Conservation (phyloP, 495 filamentous ascomycete genomes). For the Polyplosphaeria fusca region DNA sequence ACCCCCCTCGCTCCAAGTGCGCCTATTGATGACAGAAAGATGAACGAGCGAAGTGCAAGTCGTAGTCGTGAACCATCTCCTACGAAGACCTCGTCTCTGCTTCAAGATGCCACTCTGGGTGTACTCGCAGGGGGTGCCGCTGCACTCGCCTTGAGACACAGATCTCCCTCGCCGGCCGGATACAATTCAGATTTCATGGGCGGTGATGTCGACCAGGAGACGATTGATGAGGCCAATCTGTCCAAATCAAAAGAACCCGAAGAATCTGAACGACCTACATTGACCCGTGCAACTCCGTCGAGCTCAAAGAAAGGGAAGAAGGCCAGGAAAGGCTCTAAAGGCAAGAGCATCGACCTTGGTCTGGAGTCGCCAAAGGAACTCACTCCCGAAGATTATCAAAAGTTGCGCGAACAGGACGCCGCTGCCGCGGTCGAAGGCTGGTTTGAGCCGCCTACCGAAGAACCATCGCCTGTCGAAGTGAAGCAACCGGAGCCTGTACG, state of each 20-base stretch:
- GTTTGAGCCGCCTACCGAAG: conserved; percentile 15
- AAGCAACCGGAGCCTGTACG: background rate
- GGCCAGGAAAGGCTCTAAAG: conserved; percentile 30
- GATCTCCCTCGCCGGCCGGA: conserved; percentile 12
- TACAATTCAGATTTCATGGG: conserved; percentile 31
- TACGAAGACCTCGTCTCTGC: conserved; percentile 10
- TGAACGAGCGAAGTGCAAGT: background rate
- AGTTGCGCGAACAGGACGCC: conserved; percentile 23
- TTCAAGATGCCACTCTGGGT: conserved; percentile 22
- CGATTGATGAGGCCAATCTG: conserved; percentile 13
- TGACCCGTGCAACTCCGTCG: conserved; percentile 12
- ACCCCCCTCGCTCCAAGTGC: conserved; percentile 20
- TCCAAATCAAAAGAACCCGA: conserved; percentile 4
- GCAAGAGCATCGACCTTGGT: conserved; percentile 22
- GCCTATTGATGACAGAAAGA: conserved; percentile 10
- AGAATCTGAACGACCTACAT: conserved; percentile 11
- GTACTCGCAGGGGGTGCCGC: conserved; percentile 1
- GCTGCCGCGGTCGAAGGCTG: conserved; percentile 21
- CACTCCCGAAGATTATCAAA: conserved; percentile 19
- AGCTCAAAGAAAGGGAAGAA: conserved; percentile 33
- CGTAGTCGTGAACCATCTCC: conserved; percentile 20
- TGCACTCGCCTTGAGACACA: conserved; percentile 4
- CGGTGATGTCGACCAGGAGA: conserved; percentile 29
- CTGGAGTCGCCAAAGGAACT: conserved; percentile 14
- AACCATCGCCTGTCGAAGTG: conserved; percentile 8